These are phyloP conservation scores for Entonaema liquescens DNA, from an alignment of 495 filamentous ascomycete species.

Conservation along the genomic window DNA sequence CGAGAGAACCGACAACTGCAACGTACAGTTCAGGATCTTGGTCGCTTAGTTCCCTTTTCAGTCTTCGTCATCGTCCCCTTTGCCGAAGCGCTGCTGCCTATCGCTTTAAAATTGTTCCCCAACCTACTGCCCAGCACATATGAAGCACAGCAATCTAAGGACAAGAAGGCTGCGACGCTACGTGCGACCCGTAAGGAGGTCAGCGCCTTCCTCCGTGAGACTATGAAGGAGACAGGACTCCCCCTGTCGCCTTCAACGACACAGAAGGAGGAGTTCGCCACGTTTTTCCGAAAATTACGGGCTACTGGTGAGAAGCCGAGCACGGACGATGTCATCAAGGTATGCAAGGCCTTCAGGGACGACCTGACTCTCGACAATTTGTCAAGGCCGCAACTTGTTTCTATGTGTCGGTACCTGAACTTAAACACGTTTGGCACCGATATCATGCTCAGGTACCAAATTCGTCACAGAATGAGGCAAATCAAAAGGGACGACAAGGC, in stretches of 20 bases:
- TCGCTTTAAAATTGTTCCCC: constrained; percentile 94
- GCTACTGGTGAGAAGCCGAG: constrained; percentile 89
- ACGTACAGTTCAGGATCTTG: constrained; percentile 92
- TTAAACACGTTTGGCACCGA: constrained; percentile 96
- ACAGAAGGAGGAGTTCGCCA: constrained; percentile 93
- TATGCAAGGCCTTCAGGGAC: constrained; percentile 99
- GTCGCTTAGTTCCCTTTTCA: constrained; percentile 92
- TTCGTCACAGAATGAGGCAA: constrained; percentile 97
- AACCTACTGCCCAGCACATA: constrained; percentile 97
- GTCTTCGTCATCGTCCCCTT: constrained; percentile 98
- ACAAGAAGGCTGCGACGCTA: constrained; percentile 82
- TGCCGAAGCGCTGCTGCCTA: constrained; percentile 91
- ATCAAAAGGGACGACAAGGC: constrained; percentile 98
- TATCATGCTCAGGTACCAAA: constrained; percentile 95
- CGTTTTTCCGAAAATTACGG: constrained; percentile 97
- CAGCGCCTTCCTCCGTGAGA: constrained; percentile 87
- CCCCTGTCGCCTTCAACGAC: constrained; percentile 86
- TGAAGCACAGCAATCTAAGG: constrained; percentile 88
- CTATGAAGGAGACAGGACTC: constrained; percentile 89
- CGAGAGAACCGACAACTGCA: constrained; percentile 92
- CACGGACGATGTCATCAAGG: constrained; percentile 92
- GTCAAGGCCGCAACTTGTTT: constrained; percentile 93
- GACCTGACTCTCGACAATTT: constrained; percentile 97
- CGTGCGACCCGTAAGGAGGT: constrained; percentile 93
- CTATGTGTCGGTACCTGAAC: constrained; percentile 98